Conservation (phyloP, 2,329 filamentous ascomycete genomes). For the Coniella vitis region DNA sequence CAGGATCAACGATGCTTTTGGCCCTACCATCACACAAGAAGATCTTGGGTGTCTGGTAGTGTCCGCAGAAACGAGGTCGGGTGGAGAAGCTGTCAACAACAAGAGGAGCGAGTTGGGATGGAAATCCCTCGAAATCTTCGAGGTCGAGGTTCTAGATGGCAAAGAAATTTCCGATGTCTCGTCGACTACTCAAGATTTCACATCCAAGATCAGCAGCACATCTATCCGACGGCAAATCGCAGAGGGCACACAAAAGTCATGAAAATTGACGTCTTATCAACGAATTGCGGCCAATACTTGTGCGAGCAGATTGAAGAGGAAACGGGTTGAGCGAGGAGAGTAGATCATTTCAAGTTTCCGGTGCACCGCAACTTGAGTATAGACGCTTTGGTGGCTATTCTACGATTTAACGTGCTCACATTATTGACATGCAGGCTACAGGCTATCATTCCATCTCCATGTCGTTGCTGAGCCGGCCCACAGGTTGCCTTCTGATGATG, state of each 20-base stretch:
- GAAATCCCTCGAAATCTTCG: constrained; percentile 70
- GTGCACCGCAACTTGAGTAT: too few species aligned
- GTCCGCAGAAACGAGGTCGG: constrained; percentile 78
- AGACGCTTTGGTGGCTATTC: too few species aligned
- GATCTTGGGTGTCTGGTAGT: constrained; percentile 75
- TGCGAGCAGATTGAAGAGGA: too few species aligned
- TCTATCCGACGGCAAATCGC: constrained; percentile 58
- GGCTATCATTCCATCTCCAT: too few species aligned
- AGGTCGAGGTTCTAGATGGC: constrained; percentile 80
- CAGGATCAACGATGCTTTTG: constrained; percentile 80
- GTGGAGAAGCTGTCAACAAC: constrained; percentile 81
- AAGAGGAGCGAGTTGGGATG: constrained; percentile 71
- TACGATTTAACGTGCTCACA: too few species aligned
- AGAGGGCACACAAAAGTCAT: constrained; percentile 19
- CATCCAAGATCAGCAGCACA: constrained; percentile 85
- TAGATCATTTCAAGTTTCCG: too few species aligned
- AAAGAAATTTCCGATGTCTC: constrained; percentile 42
- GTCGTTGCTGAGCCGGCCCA: too few species aligned
- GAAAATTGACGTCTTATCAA: not conserved
- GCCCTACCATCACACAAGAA: constrained; percentile 80
- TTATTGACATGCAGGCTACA: too few species aligned
- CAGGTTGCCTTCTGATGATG: too few species aligned
- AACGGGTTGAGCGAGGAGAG: too few species aligned
- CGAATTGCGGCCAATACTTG: too few species aligned
- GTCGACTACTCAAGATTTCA: constrained; percentile 55